phyloP scores from a whole-genome alignment of 495 filamentous ascomycete genomes.

The Penicillium verhagenii region DNA sequence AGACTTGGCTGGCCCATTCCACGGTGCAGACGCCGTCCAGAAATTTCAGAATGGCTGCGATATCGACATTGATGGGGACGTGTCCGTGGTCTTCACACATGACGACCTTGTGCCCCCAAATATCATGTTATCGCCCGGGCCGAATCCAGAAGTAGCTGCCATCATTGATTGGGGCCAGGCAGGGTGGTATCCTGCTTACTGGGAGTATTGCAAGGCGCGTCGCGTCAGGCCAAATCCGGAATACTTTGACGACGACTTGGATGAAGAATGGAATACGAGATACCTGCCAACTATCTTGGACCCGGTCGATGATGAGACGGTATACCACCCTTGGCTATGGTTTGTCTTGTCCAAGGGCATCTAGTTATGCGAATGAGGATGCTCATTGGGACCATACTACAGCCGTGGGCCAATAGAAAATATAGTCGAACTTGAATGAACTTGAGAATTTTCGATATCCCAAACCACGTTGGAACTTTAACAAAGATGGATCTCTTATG shows the following conservation, averaged over 20 bases:
- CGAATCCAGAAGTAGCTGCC: constrained; percentile 28
- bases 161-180: constrained; percentile 44
- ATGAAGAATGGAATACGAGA: constrained; percentile 25
- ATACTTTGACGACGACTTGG: constrained; percentile 13
- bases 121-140: constrained; percentile 33
- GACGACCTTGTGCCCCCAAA: constrained; percentile 37
- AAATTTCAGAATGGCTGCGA: constrained; percentile 23
- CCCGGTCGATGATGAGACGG: constrained; percentile 26
- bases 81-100: constrained; percentile 35
- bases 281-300: constrained; percentile 26
- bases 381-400: constrained; percentile 6
- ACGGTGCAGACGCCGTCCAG: constrained; percentile 23
- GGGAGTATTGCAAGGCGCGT: constrained; percentile 44
- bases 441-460: background rate
- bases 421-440: background rate
- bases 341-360: constrained; percentile 23
- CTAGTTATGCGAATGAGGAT: constrained; percentile 2
- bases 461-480: background rate
- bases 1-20: constrained; percentile 20
- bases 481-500: background rate
- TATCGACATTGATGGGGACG: constrained; percentile 18
- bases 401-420: background rate
- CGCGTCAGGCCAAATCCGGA: constrained; percentile 14
- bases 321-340: constrained; percentile 22
- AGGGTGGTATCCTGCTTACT: constrained; percentile 47